Percentiles rank a stretch among this genome's conserved stretches.
phyloP scores from a whole-genome alignment of 192 early-diverging fungal species.

The Kappamyces sp. region DNA sequence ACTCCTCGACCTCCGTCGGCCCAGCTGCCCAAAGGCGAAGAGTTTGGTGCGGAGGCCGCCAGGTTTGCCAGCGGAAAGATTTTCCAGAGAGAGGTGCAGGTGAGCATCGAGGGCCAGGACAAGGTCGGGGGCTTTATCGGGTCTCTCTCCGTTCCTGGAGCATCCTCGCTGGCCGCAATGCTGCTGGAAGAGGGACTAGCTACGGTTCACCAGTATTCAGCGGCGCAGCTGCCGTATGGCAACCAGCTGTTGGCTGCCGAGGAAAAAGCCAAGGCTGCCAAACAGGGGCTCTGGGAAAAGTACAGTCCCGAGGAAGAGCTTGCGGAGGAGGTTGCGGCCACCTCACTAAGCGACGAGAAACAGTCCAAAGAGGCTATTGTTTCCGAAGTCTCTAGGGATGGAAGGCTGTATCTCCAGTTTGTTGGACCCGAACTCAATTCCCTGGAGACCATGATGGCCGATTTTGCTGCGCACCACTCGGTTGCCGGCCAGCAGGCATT shows the following conservation, averaged over 20 bases:
- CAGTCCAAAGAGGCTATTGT: slow-evolving; percentile 38
- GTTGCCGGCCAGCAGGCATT: slow-evolving; percentile 24
- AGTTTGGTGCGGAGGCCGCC: slow-evolving; percentile 78
- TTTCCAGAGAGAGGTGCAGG: slow-evolving; percentile 91
- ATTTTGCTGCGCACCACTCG: slow-evolving; percentile 62
- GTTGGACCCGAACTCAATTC: slow-evolving; percentile 50
- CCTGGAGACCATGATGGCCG: slow-evolving; percentile 80
- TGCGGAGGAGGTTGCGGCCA: slow-evolving; percentile 28
- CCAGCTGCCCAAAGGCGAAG: slow-evolving; percentile 69
- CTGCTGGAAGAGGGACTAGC: slow-evolving; percentile 79
- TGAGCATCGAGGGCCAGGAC: slow-evolving; percentile 81
- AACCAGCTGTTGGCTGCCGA: slow-evolving; percentile 72
- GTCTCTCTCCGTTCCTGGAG: slow-evolving; percentile 52
- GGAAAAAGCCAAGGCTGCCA: slow-evolving; percentile 60
- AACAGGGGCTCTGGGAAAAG: slow-evolving; percentile 69
- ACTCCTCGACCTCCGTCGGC: slow-evolving; percentile 78
- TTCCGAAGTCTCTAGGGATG: slow-evolving; percentile 40
- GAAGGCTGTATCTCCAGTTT: slow-evolving; percentile 62
- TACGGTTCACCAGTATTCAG: slow-evolving; percentile 75
- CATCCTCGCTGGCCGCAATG: slow-evolving; percentile 46
- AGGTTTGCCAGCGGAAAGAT: slow-evolving; percentile 53
- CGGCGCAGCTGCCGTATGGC: slow-evolving; percentile 69
- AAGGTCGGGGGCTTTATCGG: slow-evolving; percentile 92
- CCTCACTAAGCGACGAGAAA: slow-evolving; percentile 23
- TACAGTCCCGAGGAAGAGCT: slow-evolving; percentile 43